phyloP scores from a whole-genome alignment of 2,329 filamentous ascomycete genomes.

The Juglanconis sp. region DNA sequence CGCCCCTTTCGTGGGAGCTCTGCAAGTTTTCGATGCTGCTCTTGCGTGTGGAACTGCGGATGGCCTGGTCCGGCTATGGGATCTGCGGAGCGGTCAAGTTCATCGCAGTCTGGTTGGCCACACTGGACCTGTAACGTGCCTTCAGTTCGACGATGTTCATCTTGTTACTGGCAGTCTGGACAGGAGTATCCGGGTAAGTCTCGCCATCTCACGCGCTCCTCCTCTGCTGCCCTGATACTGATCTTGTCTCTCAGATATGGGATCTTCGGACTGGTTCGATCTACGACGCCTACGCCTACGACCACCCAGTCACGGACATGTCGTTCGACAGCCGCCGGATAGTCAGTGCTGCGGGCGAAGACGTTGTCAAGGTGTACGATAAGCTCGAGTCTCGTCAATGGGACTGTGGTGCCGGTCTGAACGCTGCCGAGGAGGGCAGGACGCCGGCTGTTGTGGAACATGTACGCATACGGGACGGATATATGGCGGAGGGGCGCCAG shows the following conservation, averaged over 20 bases:
- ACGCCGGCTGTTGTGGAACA: conserved; percentile 71
- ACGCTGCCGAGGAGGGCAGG: conserved; percentile 63
- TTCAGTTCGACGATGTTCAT: conserved; percentile 96
- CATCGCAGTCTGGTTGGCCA: conserved; percentile 93
- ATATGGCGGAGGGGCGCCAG: conserved; percentile 82
- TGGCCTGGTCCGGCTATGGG: conserved; percentile 95
- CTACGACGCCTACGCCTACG: conserved; percentile 93
- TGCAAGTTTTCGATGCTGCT: conserved; percentile 95
- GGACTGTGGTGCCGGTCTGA: conserved; percentile 86
- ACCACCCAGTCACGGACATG: conserved; percentile 88
- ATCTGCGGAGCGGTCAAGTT: conserved; percentile 94
- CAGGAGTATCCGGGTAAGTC: conserved; percentile 85
- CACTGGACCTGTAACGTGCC: conserved; percentile 86
- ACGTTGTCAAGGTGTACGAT: conserved; percentile 96
- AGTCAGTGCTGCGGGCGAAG: conserved; percentile 83
- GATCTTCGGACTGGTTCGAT: conserved; percentile 95
- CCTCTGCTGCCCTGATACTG: background rate
- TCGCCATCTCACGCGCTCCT: background rate
- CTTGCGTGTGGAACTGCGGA: conserved; percentile 95
- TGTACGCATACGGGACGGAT: conserved; percentile 90
- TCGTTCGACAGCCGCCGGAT: conserved; percentile 94
- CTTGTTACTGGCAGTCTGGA: conserved; percentile 91
- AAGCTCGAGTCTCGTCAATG: conserved; percentile 94
- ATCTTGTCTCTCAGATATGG: conserved; percentile 71
- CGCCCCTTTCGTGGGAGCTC: conserved; percentile 88